Conservation (phyloP, 164 flowering plant genomes). For the Sedum album region DNA sequence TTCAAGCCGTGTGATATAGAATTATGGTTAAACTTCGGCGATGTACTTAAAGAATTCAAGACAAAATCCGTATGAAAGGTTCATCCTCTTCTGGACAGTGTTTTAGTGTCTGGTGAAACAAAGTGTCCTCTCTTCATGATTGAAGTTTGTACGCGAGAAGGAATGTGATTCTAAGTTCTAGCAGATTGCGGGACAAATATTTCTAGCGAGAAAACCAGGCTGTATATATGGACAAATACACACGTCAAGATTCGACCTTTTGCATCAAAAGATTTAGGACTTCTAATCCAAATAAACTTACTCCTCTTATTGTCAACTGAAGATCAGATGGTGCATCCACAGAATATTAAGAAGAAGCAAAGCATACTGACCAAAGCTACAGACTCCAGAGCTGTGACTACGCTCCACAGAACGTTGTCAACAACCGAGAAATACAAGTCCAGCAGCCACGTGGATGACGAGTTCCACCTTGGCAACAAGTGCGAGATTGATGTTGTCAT, state of each 20-base stretch:
- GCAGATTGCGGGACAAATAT: too few species aligned
- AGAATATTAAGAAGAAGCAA: slow-evolving; percentile 63
- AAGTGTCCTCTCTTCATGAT: too few species aligned
- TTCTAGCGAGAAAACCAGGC: neutral
- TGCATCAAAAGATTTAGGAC: neutral
- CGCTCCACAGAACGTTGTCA: slow-evolving; percentile 47
- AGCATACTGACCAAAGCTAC: slow-evolving; percentile 42
- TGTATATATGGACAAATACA: neutral
- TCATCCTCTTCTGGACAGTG: neutral
- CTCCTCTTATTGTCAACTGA: neutral
- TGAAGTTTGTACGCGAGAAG: too few species aligned
- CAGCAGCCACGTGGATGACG: slow-evolving; percentile 32
- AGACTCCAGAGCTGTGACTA: slow-evolving; percentile 44
- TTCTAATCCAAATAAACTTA: neutral
- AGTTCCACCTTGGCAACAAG: slow-evolving; percentile 6
- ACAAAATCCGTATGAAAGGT: neutral
- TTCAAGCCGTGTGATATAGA: too few species aligned
- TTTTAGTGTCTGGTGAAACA: neutral
- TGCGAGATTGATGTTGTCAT: slow-evolving; percentile 11
- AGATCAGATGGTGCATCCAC: slow-evolving; percentile 68
- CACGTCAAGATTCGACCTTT: neutral
- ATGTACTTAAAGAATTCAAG: too few species aligned
- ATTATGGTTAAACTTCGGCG: too few species aligned
- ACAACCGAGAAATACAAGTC: slow-evolving; percentile 34
- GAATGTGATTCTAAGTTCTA: neutral